phyloP scores from a whole-genome alignment of 768 basidiomycete species.

The Lentinula sp. region DNA sequence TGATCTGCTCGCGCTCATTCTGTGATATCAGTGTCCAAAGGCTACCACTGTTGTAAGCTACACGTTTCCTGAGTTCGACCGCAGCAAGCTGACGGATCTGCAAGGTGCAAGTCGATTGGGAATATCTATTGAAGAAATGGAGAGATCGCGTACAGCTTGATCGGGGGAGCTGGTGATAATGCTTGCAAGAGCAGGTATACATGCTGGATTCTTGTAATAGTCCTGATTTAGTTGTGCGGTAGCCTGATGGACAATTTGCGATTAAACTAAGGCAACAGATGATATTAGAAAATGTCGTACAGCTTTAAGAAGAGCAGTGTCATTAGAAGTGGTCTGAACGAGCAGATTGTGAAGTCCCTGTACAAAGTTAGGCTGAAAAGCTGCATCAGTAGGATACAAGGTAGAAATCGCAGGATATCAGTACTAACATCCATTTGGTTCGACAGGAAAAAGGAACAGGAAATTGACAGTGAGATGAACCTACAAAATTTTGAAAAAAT shows the following conservation, averaged over 20 bases:
- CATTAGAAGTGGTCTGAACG: constrained; percentile 78
- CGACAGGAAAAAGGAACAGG: constrained; percentile 8
- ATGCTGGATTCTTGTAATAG: constrained; percentile 86
- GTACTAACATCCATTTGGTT: constrained; percentile 45
- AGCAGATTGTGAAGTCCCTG: constrained; percentile 83
- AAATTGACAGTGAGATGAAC: constrained; percentile 10
- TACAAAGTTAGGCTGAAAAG: constrained; percentile 58
- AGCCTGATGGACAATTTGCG: constrained; percentile 36
- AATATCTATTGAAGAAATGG: neutral
- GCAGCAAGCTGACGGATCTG: constrained; percentile 97
- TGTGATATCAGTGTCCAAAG: constrained; percentile 73
- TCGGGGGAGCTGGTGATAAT: constrained; percentile 86
- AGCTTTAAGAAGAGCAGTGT: constrained; percentile 84
- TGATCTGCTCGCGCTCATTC: constrained; percentile 75
- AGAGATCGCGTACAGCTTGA: constrained; percentile 54
- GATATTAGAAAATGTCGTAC: constrained; percentile 41
- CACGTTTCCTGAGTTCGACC: constrained; percentile 93
- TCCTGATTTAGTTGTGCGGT: constrained; percentile 88
- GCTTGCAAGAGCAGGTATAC: constrained; percentile 85
- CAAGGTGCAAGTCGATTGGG: constrained; percentile 6
- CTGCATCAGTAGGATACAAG: constrained; percentile 13
- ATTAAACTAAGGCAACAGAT: constrained; percentile 8
- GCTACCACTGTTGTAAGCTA: constrained; percentile 70
- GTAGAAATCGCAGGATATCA: constrained; percentile 5
- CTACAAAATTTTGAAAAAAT: neutral